These are phyloP conservation scores for Podaxis sp. DNA, from an alignment of 768 basidiomycete genomes.

Conservation along the genomic window DNA sequence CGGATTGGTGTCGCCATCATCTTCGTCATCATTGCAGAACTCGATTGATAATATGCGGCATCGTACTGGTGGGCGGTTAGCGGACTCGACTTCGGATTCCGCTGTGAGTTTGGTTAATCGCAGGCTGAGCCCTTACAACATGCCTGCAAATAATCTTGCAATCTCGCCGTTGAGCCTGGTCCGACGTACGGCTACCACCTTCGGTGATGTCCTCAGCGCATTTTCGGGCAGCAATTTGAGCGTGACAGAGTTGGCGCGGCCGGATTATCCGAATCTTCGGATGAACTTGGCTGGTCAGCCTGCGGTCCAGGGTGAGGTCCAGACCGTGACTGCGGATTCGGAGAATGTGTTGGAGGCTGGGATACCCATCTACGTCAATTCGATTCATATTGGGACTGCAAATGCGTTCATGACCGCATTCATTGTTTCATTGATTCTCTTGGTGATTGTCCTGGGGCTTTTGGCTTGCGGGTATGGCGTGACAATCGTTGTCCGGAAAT, in stretches of 20 bases:
- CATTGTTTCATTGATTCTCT: conserved; percentile 61
- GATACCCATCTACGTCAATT: conserved; percentile 77
- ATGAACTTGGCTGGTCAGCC: conserved; percentile 13
- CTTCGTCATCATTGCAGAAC: conserved; percentile 57
- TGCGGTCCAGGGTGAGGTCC: conserved; percentile 40
- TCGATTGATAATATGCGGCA: conserved; percentile 82
- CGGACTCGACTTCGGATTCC: conserved; percentile 52
- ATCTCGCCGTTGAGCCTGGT: not conserved
- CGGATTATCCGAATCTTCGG: not conserved
- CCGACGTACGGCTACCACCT: not conserved
- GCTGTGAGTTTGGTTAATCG: conserved; percentile 79
- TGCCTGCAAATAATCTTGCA: not conserved
- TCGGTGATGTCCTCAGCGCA: not conserved
- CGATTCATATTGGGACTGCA: conserved; percentile 71
- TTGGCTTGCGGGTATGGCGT: conserved; percentile 50
- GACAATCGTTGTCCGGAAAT: conserved; percentile 27
- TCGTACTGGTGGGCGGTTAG: conserved; percentile 73
- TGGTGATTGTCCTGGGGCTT: conserved; percentile 51
- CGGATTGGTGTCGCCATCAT: conserved; percentile 58
- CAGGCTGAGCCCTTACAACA: conserved; percentile 75
- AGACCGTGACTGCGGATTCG: conserved; percentile 59
- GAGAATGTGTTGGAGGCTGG: conserved; percentile 73
- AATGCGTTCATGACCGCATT: conserved; percentile 94
- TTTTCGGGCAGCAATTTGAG: not conserved
- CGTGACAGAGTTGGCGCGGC: not conserved